Conservation (phyloP, 257 asterid species). For the Eucommia ulmoides region DNA sequence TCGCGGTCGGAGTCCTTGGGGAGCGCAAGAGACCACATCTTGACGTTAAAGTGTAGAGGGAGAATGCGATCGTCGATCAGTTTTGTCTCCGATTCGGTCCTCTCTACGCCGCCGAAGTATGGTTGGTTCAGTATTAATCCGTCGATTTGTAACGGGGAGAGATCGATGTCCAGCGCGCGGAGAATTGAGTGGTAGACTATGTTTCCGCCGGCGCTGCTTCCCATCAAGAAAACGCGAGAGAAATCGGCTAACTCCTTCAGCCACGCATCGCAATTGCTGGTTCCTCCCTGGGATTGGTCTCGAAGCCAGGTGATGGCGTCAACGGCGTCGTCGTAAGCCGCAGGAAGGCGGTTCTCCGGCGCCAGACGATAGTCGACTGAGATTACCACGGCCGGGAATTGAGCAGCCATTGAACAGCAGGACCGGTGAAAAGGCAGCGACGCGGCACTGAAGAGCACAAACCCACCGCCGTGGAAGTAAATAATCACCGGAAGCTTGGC, state of each 20-base stretch:
- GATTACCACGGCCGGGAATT: constrained; percentile 42
- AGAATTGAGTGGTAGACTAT: not conserved
- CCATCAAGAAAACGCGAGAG: not conserved
- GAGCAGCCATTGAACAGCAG: constrained; percentile 23
- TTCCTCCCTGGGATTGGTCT: constrained; percentile 15
- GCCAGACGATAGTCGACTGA: constrained; percentile 57
- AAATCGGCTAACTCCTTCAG: constrained; percentile 17
- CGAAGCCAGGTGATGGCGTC: constrained; percentile 47
- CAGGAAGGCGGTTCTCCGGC: constrained; percentile 70
- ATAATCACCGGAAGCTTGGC: constrained; percentile 40
- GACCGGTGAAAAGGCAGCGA: constrained; percentile 21
- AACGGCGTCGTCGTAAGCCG: constrained; percentile 64
- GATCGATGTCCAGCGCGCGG: not conserved
- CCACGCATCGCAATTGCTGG: constrained; percentile 36
- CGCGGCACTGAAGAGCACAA: constrained; percentile 27
- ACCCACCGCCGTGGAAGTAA: constrained; percentile 64
- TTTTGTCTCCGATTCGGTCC: constrained; percentile 26
- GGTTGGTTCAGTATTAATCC: not conserved
- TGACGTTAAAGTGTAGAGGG: constrained; percentile 35
- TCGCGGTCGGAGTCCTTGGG: constrained; percentile 43
- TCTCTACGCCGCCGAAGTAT: not conserved
- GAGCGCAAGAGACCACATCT: constrained; percentile 57
- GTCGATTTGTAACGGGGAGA: not conserved
- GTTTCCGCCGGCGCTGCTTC: not conserved
- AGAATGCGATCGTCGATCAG: constrained; percentile 16